Conservation (phyloP, 805 yeast species). For the Alloascoidea hylecoeti region DNA sequence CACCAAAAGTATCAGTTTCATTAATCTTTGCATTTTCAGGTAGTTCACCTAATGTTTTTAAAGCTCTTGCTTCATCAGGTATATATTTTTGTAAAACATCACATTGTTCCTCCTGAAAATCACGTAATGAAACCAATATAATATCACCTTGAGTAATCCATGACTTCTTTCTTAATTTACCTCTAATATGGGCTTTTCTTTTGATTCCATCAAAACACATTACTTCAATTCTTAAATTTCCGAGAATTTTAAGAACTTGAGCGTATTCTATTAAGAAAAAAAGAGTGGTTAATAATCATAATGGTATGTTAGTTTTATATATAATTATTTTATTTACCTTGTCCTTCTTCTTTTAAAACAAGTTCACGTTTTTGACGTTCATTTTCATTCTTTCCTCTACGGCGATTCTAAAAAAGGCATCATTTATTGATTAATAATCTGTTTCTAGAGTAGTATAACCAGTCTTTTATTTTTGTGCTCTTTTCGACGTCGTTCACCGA, state of each 20-base stretch:
- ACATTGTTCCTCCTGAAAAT: slow-evolving; percentile 96
- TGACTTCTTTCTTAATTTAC: slow-evolving; percentile 97
- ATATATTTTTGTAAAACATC: slow-evolving; percentile 95
- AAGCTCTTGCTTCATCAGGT: slow-evolving; percentile 95
- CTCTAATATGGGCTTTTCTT: slow-evolving; percentile 97
- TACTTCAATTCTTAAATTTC: slow-evolving; percentile 95
- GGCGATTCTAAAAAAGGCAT: no score
- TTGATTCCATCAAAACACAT: slow-evolving; percentile 86
- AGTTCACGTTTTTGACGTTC: slow-evolving; percentile 90
- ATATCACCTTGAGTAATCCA: slow-evolving; percentile 99
- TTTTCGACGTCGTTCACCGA: no score
- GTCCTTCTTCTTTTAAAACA: slow-evolving; percentile 86
- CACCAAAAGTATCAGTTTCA: slow-evolving; percentile 95
- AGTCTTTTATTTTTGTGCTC: no score
- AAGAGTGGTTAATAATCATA: no score
- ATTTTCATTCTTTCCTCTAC: slow-evolving; percentile 96
- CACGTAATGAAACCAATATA: slow-evolving; percentile 89
- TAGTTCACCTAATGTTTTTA: slow-evolving; percentile 90
- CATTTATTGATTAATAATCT: no score
- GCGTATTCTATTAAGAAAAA: slow-evolving; percentile 58
- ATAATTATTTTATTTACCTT: no score
- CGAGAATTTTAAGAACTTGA: slow-evolving; percentile 95
- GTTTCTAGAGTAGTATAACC: no score
- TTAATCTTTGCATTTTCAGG: slow-evolving; percentile 96
- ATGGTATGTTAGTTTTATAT: no score